Evolutionary conservation across 495 filamentous ascomycete species (phyloP).

Genomic region (Parathielavia appendiculata): DNA sequence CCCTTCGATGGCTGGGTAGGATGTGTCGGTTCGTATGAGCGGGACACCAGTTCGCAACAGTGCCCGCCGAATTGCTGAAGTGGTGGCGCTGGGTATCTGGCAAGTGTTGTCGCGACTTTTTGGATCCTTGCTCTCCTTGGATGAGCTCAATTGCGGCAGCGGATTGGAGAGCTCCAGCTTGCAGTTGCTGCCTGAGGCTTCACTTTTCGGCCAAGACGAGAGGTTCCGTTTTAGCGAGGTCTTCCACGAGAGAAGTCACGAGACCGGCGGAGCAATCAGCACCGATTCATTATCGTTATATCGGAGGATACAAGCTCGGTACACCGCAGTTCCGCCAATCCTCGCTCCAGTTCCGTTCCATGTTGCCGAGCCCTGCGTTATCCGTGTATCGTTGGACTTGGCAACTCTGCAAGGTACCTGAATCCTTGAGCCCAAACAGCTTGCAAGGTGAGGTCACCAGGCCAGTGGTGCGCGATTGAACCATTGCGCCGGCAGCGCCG

Average conservation of each 20-base stretch:
- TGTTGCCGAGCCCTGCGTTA: slow-evolving; percentile 14
- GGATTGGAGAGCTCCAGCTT: slow-evolving; percentile 15
- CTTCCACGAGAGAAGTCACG: no score
- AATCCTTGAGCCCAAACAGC: slow-evolving; percentile 17
- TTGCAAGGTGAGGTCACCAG: slow-evolving; percentile 29
- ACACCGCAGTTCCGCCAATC: not conserved
- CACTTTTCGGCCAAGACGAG: slow-evolving; percentile 3
- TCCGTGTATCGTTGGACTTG: slow-evolving; percentile 3
- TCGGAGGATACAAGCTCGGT: not conserved
- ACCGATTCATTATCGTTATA: no score
- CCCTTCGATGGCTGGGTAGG: slow-evolving; percentile 4
- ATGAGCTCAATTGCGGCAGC: slow-evolving; percentile 23
- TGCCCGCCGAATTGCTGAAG: not conserved
- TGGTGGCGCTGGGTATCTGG: not conserved
- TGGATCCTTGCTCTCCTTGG: slow-evolving; percentile 6
- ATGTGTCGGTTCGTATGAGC: not conserved
- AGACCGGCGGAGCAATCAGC: no score
- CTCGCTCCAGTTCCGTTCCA: slow-evolving; percentile 13
- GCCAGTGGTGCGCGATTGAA: slow-evolving; percentile 13
- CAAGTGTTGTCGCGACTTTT: slow-evolving; percentile 13
- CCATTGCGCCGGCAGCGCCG: slow-evolving; percentile 17
- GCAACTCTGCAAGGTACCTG: slow-evolving; percentile 19
- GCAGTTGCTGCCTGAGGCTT: slow-evolving; percentile 17
- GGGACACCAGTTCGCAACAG: not conserved
- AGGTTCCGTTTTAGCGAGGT: not conserved